Evolutionary conservation across 371 early-diverging fungal genomes (phyloP).

Genomic region (Actinomucor elegans): DNA sequence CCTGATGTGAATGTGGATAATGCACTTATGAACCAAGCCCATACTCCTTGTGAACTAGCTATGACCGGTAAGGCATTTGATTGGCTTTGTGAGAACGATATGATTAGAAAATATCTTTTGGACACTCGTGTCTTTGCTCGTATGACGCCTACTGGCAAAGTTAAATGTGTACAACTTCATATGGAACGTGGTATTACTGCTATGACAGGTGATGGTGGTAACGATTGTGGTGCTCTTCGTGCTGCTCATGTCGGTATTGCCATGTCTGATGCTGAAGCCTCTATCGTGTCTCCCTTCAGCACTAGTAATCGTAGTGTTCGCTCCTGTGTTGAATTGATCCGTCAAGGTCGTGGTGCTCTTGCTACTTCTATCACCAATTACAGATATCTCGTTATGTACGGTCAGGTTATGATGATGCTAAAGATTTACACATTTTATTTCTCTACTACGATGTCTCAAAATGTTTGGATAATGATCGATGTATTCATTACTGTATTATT

Average conservation of each 20-base stretch:
- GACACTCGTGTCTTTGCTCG: constrained; percentile 74
- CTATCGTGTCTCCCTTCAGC: constrained; percentile 86
- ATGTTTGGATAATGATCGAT: constrained; percentile 74
- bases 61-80: constrained; percentile 75
- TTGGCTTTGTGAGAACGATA: constrained; percentile 35
- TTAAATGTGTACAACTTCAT: constrained; percentile 71
- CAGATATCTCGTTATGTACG: constrained; percentile 74
- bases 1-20: constrained; percentile 38
- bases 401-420: constrained; percentile 74
- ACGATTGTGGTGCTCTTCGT: constrained; percentile 93
- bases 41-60: constrained; percentile 61
- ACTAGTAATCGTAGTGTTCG: constrained; percentile 65
- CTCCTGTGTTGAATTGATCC: constrained; percentile 73
- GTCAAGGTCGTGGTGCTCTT: constrained; percentile 75
- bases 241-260: constrained; percentile 92
- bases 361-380: constrained; percentile 77
- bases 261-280: constrained; percentile 84
- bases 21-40: constrained; percentile 26
- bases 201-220: constrained; percentile 97
- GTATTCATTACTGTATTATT: constrained; percentile 65
- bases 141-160: constrained; percentile 78
- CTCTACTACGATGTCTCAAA: constrained; percentile 52
- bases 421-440: constrained; percentile 64
- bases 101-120: constrained; percentile 52
- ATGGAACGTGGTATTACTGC: constrained; percentile 77